Percentiles rank a stretch among this genome's conserved stretches.
These are phyloP conservation scores for Rhodotorula toruloides DNA, from an alignment of 768 basidiomycete species.

Conservation along the genomic window DNA sequence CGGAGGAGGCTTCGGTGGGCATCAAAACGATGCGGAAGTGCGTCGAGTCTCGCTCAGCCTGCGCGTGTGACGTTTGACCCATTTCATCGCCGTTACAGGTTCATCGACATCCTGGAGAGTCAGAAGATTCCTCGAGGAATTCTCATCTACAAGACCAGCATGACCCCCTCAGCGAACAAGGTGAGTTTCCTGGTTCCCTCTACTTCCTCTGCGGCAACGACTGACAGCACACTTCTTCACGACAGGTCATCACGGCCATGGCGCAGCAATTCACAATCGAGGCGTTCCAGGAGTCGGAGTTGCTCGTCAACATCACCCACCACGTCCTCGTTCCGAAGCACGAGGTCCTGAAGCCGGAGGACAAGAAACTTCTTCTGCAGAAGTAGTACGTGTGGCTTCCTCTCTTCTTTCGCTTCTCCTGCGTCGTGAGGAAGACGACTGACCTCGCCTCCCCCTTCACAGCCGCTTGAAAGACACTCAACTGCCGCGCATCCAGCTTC, in stretches of 20 bases:
- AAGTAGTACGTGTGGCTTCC: constrained; percentile 71
- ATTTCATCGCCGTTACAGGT: constrained; percentile 51
- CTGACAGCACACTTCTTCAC: neutral
- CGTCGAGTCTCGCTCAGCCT: constrained; percentile 44
- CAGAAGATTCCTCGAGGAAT: constrained; percentile 84
- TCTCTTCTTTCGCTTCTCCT: neutral
- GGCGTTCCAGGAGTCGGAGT: constrained; percentile 92
- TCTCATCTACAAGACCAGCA: constrained; percentile 89
- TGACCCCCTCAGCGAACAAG: constrained; percentile 95
- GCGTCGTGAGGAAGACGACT: neutral
- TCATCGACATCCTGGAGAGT: constrained; percentile 84
- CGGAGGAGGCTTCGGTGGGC: constrained; percentile 88
- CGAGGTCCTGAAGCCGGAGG: constrained; percentile 73
- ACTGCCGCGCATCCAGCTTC: constrained; percentile 89
- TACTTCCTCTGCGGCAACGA: neutral
- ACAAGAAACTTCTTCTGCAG: constrained; percentile 78
- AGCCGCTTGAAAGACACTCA: constrained; percentile 98
- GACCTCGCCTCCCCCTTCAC: neutral
- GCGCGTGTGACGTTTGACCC: neutral
- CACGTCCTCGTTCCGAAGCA: constrained; percentile 92
- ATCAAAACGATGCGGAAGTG: constrained; percentile 98
- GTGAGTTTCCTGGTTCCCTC: constrained; percentile 49
- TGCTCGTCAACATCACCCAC: constrained; percentile 94
- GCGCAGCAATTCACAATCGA: constrained; percentile 78
- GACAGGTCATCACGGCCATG: constrained; percentile 87